Percentiles rank a stretch among this genome's conserved stretches.
phyloP scores from a whole-genome alignment of 2,329 filamentous ascomycete genomes.

The Emmonsia crescens region DNA sequence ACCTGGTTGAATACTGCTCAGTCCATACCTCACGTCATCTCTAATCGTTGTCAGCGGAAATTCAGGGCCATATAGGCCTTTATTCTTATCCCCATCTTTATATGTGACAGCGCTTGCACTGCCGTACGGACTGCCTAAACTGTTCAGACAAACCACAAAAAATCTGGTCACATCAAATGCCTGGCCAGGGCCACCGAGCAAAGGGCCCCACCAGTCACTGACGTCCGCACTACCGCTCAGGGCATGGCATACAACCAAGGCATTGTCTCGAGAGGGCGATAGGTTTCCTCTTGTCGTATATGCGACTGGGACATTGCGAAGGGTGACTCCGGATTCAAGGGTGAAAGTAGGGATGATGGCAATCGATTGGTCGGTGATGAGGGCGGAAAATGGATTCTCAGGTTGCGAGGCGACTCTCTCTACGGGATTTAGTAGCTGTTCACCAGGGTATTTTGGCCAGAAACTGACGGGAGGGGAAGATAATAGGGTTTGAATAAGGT shows the following conservation, averaged over 20 bases:
- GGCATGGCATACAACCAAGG: slow-evolving; percentile 50
- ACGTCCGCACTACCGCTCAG: slow-evolving; percentile 46
- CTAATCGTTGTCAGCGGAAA: slow-evolving; percentile 92
- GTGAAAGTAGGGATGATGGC: slow-evolving; percentile 80
- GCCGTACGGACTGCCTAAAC: slow-evolving; percentile 45
- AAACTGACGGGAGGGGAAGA: neutral
- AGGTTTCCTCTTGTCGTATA: slow-evolving; percentile 53
- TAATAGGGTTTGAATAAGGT: slow-evolving; percentile 8
- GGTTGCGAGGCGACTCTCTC: slow-evolving; percentile 53
- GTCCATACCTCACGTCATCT: slow-evolving; percentile 78
- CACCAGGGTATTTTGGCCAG: slow-evolving; percentile 9
- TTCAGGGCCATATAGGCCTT: slow-evolving; percentile 81
- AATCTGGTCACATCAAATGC: slow-evolving; percentile 44
- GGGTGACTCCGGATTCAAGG: slow-evolving; percentile 78
- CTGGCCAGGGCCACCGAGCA: slow-evolving; percentile 43
- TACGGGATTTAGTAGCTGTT: slow-evolving; percentile 45
- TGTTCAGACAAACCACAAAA: slow-evolving; percentile 45
- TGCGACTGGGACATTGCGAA: slow-evolving; percentile 61
- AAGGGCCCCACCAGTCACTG: slow-evolving; percentile 46
- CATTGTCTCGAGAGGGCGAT: slow-evolving; percentile 48
- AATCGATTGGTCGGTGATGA: slow-evolving; percentile 83
- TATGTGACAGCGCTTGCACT: slow-evolving; percentile 54
- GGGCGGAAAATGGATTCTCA: slow-evolving; percentile 78
- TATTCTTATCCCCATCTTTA: slow-evolving; percentile 64
- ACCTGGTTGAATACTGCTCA: neutral